Base-by-base conservation (phyloP, 768 basidiomycete species). In the Macrolepiota dolichaula region DNA sequence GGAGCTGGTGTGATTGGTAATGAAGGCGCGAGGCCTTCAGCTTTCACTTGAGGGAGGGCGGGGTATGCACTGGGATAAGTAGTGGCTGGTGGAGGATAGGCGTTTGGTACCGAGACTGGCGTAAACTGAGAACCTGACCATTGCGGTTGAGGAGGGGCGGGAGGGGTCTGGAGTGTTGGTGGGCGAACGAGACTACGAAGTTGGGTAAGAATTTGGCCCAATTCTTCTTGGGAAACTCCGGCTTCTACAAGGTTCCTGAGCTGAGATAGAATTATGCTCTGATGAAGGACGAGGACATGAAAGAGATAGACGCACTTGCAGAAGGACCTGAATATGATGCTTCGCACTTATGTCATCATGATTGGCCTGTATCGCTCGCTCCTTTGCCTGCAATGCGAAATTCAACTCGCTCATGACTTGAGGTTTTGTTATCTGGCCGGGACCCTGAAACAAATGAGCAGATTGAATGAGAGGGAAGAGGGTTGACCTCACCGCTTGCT, bases 361-460 rank as follows among this genome's bases (percentile, higher is more conserved):
- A 64, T 92, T 92, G 1, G 77, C 64, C 66, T 90, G 89, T 1
- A 91, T 65, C 11, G 80, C 77, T 6, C 91, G 85, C 67, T 94
- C 88, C 71, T 94, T 93, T 69, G 91, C 87, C 51, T 87, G 83
- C 32, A 96, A 79, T 7, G 89, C 88, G 49, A 89, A 91, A 64
- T 95, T 89, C 2, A 95, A 78, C 71, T 94, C 92, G 52, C 86
- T 86, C 4, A 94, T 78, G 4, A 96, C 94, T 73, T 93, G 91
- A 0, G 85, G 78, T 71, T 88, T 88, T 7, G 88, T 86, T 35
- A 92, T 81, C 64, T 84, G 77, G 15, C 78, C 73, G 5, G 77
- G 73, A 51, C 75, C 59, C 59, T 72, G 60, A 72, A 71, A 65
- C 77, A 12, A 29, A 42, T 52, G 15, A 57, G 49, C 22, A 17